A percentile compares a stretch with the other conserved stretches of the same genome.
Conservation (phyloP, 352 stramenopile genomes). For the Peronospora tabacina region DNA sequence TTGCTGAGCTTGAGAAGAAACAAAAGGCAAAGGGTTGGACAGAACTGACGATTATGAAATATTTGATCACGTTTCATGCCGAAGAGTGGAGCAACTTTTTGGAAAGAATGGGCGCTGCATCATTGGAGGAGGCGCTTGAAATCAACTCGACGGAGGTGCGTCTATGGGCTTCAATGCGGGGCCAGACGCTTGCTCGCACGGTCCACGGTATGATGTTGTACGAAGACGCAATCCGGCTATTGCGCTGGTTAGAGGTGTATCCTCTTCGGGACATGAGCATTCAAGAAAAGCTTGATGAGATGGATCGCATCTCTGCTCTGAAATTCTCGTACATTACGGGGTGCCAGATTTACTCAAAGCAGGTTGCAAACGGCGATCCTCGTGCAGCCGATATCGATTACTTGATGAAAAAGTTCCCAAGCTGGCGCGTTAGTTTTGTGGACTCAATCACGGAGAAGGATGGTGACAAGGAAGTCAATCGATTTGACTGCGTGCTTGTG, state of each 20-base stretch:
- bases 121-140: constrained; percentile 61
- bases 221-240: constrained; percentile 76
- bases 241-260: constrained; percentile 81
- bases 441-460: constrained; percentile 50
- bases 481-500: constrained; percentile 74
- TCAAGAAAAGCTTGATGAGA: constrained; percentile 64
- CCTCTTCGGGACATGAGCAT: constrained; percentile 51
- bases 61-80: constrained; percentile 81
- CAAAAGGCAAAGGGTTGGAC: constrained; percentile 62
- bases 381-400: constrained; percentile 86
- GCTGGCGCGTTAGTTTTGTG: constrained; percentile 85
- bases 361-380: constrained; percentile 63
- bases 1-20: constrained; percentile 64
- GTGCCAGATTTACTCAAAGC: constrained; percentile 83
- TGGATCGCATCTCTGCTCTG: constrained; percentile 77
- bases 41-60: constrained; percentile 83
- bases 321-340: constrained; percentile 88
- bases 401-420: constrained; percentile 84
- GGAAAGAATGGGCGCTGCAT: constrained; percentile 64
- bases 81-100: constrained; percentile 87
- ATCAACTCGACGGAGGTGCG: constrained; percentile 64
- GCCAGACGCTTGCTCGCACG: constrained; percentile 80
- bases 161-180: constrained; percentile 77
- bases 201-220: constrained; percentile 89
- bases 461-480: constrained; percentile 27